Evolutionary conservation across 768 basidiomycete genomes (phyloP), one percentile per base, ranked within the genome.

Genomic region (Mrakia gelida): DNA sequence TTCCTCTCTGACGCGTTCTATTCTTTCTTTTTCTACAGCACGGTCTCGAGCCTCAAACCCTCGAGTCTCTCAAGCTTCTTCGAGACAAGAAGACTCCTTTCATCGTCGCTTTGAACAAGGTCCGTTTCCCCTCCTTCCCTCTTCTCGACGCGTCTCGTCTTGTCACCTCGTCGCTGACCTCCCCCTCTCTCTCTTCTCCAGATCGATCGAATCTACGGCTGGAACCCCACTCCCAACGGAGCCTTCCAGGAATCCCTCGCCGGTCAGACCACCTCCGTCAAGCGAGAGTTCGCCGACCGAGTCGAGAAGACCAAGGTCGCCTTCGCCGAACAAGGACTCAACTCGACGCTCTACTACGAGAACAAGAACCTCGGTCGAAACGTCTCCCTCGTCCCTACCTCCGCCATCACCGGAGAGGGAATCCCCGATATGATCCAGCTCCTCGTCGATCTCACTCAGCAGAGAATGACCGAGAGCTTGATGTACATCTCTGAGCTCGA

Each of bases 371-470:
- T 97, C 80, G 93, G 90, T 74, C 89, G 92, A 79, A 95, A 94
- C 81, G 95, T 99, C 79, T 98, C 96, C 2, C 88, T 99, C 71
- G 96, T 99, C 18, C 96, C 97, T 43, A 98, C 96, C 7, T 98
- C 97, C 75, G 97, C 97, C 49, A 90, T 97, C 85, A 98, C 96
- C 5, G 97, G 96, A 76, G 97, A 99, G 86, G 97, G 97, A 84
- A 88, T 99, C 16, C 97, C 97, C 41, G 97, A 98, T 86, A 96
- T 99, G 96, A 94, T 99, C 86, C 93, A 95, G 93, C 88, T 99
- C 38, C 90, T 99, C 83, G 90, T 98, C 86, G 95, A 97, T 84
- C 88, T 98, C 75, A 98, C 96, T 23, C 96, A 98, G 84, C 92
- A 97, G 86, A 90, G 97, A 79, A 97, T 98, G 96, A 94, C 92